These are phyloP conservation scores for Aspergillus sp. DNA, from an alignment of 2,329 filamentous ascomycete genomes.

Conservation along the genomic window DNA sequence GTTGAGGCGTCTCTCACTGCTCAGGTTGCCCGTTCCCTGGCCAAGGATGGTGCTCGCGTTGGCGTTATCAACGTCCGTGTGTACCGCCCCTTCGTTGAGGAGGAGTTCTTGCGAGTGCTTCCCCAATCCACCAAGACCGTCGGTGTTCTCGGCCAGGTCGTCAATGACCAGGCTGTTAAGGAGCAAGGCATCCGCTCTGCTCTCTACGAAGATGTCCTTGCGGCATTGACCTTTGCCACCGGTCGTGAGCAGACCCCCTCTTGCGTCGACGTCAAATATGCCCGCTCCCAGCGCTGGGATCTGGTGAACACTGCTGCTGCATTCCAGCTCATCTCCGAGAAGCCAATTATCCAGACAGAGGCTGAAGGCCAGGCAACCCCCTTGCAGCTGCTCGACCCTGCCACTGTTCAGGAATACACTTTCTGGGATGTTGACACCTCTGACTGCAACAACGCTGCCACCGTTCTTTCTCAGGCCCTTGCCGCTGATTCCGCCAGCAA, in stretches of 20 bases:
- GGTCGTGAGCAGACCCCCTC: slow-evolving; percentile 59
- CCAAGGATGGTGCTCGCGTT: slow-evolving; percentile 68
- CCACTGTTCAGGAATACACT: slow-evolving; percentile 71
- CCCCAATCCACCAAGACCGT: slow-evolving; percentile 71
- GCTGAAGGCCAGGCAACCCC: slow-evolving; percentile 28
- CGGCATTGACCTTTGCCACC: slow-evolving; percentile 73
- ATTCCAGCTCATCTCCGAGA: slow-evolving; percentile 43
- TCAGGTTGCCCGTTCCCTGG: slow-evolving; percentile 71
- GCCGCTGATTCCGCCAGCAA: slow-evolving; percentile 58
- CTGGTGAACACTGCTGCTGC: slow-evolving; percentile 40
- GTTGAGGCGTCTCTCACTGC: slow-evolving; percentile 81
- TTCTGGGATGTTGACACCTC: slow-evolving; percentile 92
- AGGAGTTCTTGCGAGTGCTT: slow-evolving; percentile 80
- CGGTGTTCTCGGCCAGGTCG: slow-evolving; percentile 84
- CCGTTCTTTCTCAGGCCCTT: slow-evolving; percentile 55
- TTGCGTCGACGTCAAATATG: slow-evolving; percentile 85
- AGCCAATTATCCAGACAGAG: slow-evolving; percentile 30
- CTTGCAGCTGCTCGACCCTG: slow-evolving; percentile 51
- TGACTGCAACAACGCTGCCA: slow-evolving; percentile 59
- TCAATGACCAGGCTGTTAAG: slow-evolving; percentile 64
- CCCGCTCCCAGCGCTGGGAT: slow-evolving; percentile 64
- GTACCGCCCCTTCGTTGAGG: slow-evolving; percentile 92
- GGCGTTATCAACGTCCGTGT: slow-evolving; percentile 88
- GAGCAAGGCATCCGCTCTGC: slow-evolving; percentile 76
- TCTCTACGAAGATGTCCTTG: slow-evolving; percentile 87